Evolutionary conservation across 2,329 filamentous ascomycete genomes (phyloP).

Genomic region (Fusarium humuli): DNA sequence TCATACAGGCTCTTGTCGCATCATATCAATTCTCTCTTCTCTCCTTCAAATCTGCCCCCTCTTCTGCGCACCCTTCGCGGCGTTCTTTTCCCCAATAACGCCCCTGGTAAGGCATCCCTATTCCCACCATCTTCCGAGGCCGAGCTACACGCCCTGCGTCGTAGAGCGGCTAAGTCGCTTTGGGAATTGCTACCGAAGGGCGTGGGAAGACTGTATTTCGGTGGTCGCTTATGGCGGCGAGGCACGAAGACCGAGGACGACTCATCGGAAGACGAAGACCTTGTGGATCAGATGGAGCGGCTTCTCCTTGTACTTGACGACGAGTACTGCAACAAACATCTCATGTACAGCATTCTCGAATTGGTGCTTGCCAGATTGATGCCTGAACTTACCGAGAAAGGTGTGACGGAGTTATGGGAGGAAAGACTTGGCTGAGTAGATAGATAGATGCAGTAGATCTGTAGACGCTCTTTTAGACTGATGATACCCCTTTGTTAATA

Average conservation of each 20-base stretch:
- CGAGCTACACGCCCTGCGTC: conserved; percentile 71
- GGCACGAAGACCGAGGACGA: conserved; percentile 38
- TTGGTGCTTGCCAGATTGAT: conserved; percentile 82
- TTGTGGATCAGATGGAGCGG: conserved; percentile 70
- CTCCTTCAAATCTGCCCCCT: conserved; percentile 72
- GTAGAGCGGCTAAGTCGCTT: conserved; percentile 72
- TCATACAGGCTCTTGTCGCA: conserved; percentile 68
- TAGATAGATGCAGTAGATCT: conserved; percentile 1
- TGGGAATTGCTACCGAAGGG: conserved; percentile 61
- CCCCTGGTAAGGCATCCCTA: conserved; percentile 72
- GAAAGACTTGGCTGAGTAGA: conserved; percentile 67
- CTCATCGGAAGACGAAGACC: conserved; percentile 52
- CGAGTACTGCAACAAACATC: conserved; percentile 90
- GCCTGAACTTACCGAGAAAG: conserved; percentile 82
- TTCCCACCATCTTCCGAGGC: conserved; percentile 70
- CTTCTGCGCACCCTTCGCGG: conserved; percentile 78
- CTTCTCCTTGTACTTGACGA: conserved; percentile 82
- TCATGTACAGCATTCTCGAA: conserved; percentile 86
- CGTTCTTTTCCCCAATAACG: conserved; percentile 88
- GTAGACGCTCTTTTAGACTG: conserved; percentile 23
- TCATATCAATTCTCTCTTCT: conserved; percentile 68
- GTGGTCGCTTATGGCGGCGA: conserved; percentile 51
- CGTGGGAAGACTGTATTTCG: conserved; percentile 64
- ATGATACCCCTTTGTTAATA: conserved; percentile 40
- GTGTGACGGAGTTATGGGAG: conserved; percentile 77